Base-by-base conservation (phyloP, 2,329 filamentous ascomycete genomes). In the Volutella citrinella region DNA sequence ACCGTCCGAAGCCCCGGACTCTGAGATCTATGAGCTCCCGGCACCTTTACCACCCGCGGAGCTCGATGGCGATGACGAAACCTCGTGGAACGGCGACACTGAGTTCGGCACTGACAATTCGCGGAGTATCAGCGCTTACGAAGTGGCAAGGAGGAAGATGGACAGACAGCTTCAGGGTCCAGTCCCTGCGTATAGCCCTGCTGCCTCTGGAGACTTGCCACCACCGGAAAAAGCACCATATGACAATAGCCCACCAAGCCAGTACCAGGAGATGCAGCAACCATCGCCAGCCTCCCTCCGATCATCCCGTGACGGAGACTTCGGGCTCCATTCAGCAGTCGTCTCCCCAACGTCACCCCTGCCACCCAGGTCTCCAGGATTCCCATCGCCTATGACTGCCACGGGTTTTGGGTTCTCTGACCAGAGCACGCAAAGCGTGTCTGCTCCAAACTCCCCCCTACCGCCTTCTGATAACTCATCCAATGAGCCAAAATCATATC, bases 1-100 rank as follows among this genome's bases (percentile, higher is more conserved):
- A 26, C 53, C 60, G 26, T 42, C 45, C 14, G 48, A 66, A 51
- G 54, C 64, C 27, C 48, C 61, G 3, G 63, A 66, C 30, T 69
- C 72, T 23, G 67, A 74, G 40, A 65, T 74, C 4, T 75, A 73
- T 38, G 74, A 78, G 46, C 51, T 78, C 49, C 63, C 73, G 3
- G 72, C 63, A 6, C 66, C 66, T 1, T 43, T 59, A 1, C 57
- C 60, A 4, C 72, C 72, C 0, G 67, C 63, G 6, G 75, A 78
- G 48, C 58, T 78, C 25, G 70, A 76, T 26, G 67, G 63, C 34
- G 61, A 56, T 10, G 60, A 68, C 29, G 57, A 54, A 9, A 52
- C 54, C 28, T 65, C 59, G 6, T 51, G 59, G 26, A 52, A 63
- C 11, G 61, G 59, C 10, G 64, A 65, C 2, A 64, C 63, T 1